A percentile compares a stretch with the other conserved stretches of the same genome.
Conservation (phyloP, 345 rosid genomes). For the Arabis hirsuta region DNA sequence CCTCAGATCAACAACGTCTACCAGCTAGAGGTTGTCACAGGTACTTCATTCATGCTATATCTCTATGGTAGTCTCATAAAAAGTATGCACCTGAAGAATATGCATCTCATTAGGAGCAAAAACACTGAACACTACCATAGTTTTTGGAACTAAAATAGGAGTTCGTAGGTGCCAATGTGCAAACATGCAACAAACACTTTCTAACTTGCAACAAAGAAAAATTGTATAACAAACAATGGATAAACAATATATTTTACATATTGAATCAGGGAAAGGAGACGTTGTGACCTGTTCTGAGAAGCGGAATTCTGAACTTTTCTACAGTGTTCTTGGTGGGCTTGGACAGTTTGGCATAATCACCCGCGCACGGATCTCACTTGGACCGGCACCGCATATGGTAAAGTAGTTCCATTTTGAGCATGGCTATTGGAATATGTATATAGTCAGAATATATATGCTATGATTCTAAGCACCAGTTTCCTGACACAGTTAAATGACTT, state of each 20-base stretch:
- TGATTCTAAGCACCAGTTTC: constrained; percentile 21
- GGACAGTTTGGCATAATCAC: constrained; percentile 98
- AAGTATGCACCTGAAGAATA: constrained; percentile 11
- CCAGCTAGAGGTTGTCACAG: constrained; percentile 91
- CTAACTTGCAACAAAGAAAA: constrained; percentile 11
- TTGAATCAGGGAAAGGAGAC: constrained; percentile 82
- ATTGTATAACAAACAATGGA: background rate
- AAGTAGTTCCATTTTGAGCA: constrained; percentile 14
- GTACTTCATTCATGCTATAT: constrained; percentile 48
- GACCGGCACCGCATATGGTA: constrained; percentile 76
- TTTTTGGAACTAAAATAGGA: constrained; percentile 14
- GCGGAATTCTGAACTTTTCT: constrained; percentile 78
- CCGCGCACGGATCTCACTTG: constrained; percentile 75
- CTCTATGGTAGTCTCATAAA: background rate
- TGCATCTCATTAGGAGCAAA: constrained; percentile 4
- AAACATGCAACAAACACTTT: constrained; percentile 33
- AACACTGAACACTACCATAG: background rate
- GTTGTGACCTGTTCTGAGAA: constrained; percentile 76
- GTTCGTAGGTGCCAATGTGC: constrained; percentile 9
- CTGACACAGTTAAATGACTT: constrained; percentile 30
- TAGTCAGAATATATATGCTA: background rate
- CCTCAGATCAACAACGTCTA: constrained; percentile 87
- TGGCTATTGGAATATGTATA: background rate
- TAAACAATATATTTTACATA: constrained; percentile 22
- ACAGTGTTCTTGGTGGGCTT: constrained; percentile 91